Evolutionary conservation across 352 stramenopile genomes (phyloP).

Genomic region (Halophytophthora polymorphica): DNA sequence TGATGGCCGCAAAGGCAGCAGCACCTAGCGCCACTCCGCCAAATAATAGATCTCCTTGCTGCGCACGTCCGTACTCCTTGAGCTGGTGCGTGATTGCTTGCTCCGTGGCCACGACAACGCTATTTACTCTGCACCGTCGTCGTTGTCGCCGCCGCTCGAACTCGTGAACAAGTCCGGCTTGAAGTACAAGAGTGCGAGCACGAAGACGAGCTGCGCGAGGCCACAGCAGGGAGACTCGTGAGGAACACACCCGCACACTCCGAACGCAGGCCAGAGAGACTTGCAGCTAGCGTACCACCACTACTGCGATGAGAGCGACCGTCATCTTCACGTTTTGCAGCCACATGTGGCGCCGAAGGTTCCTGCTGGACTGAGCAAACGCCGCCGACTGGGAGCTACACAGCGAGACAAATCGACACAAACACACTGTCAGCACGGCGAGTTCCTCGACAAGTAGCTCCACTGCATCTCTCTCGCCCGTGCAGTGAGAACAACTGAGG

Average conservation of each 20-base stretch:
- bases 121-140: slow-evolving; percentile 23
- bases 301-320: slow-evolving; percentile 65
- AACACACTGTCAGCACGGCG: neutral
- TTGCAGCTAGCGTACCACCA: slow-evolving; percentile 47
- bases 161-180: slow-evolving; percentile 42
- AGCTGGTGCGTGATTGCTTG: slow-evolving; percentile 5
- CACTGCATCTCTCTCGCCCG: too few species aligned
- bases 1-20: slow-evolving; percentile 6
- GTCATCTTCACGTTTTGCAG: slow-evolving; percentile 89
- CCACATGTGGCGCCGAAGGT: slow-evolving; percentile 77
- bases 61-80: neutral
- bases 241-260: neutral
- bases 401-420: neutral
- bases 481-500: neutral
- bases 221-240: slow-evolving; percentile 2
- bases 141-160: too few species aligned
- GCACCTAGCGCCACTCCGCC: slow-evolving; percentile 7
- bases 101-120: slow-evolving; percentile 4
- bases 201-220: slow-evolving; percentile 32
- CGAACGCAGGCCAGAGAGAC: neutral
- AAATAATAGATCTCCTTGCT: slow-evolving; percentile 24
- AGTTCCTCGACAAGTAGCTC: too few species aligned
- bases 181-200: slow-evolving; percentile 54
- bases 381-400: slow-evolving; percentile 71
- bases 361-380: slow-evolving; percentile 83